Percentiles rank a stretch among this genome's conserved stretches.
These are phyloP conservation scores for Eucalyptus grandis DNA, from an alignment of 345 rosid species.

Conservation along the genomic window DNA sequence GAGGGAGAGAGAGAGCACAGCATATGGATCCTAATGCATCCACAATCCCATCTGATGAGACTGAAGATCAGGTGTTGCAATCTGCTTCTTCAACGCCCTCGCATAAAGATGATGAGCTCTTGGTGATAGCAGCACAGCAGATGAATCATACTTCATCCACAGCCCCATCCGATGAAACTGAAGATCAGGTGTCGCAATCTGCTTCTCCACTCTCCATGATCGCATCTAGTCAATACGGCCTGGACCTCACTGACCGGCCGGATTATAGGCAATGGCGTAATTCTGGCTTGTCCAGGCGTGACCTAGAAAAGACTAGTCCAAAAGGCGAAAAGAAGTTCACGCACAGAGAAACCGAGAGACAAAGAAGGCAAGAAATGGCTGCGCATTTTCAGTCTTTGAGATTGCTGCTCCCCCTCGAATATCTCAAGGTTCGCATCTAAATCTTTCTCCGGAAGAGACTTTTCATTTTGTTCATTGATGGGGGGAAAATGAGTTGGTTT, in stretches of 20 bases:
- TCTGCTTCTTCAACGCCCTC: background rate
- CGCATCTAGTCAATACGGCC: background rate
- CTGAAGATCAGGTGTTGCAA: background rate
- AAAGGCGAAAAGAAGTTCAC: conserved; percentile 4
- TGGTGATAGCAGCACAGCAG: background rate
- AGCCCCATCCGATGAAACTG: background rate
- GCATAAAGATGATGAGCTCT: background rate
- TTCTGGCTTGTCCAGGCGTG: background rate
- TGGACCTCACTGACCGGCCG: background rate
- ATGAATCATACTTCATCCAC: background rate
- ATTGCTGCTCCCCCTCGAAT: conserved; percentile 29
- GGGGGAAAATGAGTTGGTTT: background rate
- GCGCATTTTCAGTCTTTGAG: conserved; percentile 25
- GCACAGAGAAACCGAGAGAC: conserved; percentile 32
- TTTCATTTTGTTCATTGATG: background rate
- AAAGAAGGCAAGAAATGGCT: conserved; percentile 33
- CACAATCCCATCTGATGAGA: background rate
- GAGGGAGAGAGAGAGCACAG: background rate
- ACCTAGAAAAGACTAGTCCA: background rate
- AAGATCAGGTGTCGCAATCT: background rate
- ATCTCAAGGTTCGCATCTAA: conserved; percentile 18
- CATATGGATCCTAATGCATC: background rate
- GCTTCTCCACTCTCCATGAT: background rate
- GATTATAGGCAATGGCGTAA: background rate
- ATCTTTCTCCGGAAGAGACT: background rate